phyloP scores from a whole-genome alignment of 2,329 filamentous ascomycete genomes.

The Pseudodiploospora longispora region DNA sequence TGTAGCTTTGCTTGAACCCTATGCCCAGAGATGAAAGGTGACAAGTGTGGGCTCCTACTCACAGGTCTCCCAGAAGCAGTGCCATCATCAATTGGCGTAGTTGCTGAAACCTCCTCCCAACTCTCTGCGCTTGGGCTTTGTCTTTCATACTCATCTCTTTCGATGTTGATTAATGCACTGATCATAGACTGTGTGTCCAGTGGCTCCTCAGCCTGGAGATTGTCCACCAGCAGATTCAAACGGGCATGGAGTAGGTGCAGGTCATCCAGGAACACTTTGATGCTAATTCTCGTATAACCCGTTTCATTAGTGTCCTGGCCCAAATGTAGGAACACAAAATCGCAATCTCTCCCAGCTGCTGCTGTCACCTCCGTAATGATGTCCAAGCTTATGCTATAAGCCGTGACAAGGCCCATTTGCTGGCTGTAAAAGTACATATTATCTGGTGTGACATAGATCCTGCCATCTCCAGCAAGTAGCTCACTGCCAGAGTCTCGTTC shows the following conservation, averaged over 20 bases:
- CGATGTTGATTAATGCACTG: conserved; percentile 65
- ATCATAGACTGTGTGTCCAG: conserved; percentile 63
- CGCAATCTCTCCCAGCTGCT: conserved; percentile 81
- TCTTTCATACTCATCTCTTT: conserved; percentile 50
- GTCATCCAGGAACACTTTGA: conserved; percentile 91
- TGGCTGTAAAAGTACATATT: conserved; percentile 97
- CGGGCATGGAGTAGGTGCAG: conserved; percentile 73
- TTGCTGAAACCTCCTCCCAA: conserved; percentile 73
- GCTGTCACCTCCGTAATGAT: conserved; percentile 83
- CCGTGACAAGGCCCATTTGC: conserved; percentile 81
- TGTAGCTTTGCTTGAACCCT: conserved; percentile 62
- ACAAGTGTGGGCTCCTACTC: conserved; percentile 23
- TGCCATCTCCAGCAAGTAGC: conserved; percentile 53
- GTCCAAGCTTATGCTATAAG: conserved; percentile 67
- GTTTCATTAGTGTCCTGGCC: conserved; percentile 53
- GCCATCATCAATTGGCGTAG: conserved; percentile 50
- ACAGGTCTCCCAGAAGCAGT: conserved; percentile 32
- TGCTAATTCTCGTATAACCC: conserved; percentile 65
- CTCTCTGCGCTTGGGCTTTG: conserved; percentile 71
- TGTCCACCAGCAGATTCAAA: conserved; percentile 77
- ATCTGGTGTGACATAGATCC: conserved; percentile 79
- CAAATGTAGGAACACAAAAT: conserved; percentile 81
- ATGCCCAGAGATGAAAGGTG: conserved; percentile 23
- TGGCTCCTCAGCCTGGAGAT: conserved; percentile 64
- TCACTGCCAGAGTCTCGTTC: conserved; percentile 33